phyloP scores from a whole-genome alignment of 768 basidiomycete species.

The Pulveroboletus ravenelii region DNA sequence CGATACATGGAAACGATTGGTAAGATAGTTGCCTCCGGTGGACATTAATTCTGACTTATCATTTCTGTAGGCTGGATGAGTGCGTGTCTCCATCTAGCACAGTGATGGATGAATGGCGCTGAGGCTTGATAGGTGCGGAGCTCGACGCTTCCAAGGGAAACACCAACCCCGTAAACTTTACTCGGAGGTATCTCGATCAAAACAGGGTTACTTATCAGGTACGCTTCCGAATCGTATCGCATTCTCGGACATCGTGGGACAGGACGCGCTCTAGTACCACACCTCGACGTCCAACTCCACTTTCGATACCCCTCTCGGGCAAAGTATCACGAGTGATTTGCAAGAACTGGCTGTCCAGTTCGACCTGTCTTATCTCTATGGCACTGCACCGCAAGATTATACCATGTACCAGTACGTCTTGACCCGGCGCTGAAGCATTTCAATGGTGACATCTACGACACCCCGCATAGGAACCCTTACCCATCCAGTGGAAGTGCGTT shows the following conservation, averaged over 20 bases:
- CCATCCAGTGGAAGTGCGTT: slow-evolving; percentile 59
- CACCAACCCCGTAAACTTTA: slow-evolving; percentile 53
- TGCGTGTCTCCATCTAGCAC: slow-evolving; percentile 25
- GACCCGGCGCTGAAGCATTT: background rate
- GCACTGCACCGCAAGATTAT: slow-evolving; percentile 73
- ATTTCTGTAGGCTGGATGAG: slow-evolving; percentile 53
- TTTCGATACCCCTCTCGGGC: slow-evolving; percentile 61
- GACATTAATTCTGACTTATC: background rate
- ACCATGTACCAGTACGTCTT: slow-evolving; percentile 52
- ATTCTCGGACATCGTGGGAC: background rate
- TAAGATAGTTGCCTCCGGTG: slow-evolving; percentile 23
- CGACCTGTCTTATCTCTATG: slow-evolving; percentile 60
- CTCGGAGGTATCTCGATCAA: slow-evolving; percentile 72
- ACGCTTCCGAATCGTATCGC: slow-evolving; percentile 2
- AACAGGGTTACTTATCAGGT: slow-evolving; percentile 76
- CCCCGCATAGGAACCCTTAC: slow-evolving; percentile 46
- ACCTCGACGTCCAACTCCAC: slow-evolving; percentile 42
- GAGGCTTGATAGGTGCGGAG: slow-evolving; percentile 39
- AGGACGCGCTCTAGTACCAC: slow-evolving; percentile 51
- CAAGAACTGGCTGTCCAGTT: slow-evolving; percentile 49
- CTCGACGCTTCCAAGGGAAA: slow-evolving; percentile 37
- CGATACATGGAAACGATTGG: slow-evolving; percentile 93
- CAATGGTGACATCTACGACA: background rate
- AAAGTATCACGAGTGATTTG: slow-evolving; percentile 51
- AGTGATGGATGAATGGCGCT: background rate